Percentiles rank a stretch among this genome's conserved stretches.
Conservation (phyloP, 495 filamentous ascomycete genomes). For the Penicillium parvum region DNA sequence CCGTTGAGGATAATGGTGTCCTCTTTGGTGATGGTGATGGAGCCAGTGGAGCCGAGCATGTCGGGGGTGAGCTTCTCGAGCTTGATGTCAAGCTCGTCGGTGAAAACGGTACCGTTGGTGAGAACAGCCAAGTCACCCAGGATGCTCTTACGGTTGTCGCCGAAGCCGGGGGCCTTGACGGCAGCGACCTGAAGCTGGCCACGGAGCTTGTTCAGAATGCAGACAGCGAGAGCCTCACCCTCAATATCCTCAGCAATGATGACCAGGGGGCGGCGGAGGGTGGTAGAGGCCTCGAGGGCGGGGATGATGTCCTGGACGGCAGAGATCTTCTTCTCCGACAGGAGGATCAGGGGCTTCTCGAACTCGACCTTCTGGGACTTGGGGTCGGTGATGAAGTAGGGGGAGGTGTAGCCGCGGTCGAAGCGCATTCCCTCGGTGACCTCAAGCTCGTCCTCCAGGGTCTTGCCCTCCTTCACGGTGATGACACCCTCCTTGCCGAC, state of each 20-base stretch:
- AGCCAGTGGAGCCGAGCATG: conserved; percentile 93
- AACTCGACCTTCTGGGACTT: conserved; percentile 99
- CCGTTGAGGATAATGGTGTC: conserved; percentile 99
- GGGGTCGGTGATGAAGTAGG: conserved; percentile 99
- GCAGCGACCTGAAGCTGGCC: conserved; percentile 97
- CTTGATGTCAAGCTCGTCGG: conserved; percentile 96
- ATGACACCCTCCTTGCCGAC: conserved; percentile 99
- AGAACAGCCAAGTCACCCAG: conserved; percentile 92
- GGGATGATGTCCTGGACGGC: conserved; percentile 97
- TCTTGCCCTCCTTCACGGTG: conserved; percentile 99
- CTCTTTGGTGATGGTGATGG: conserved; percentile 99
- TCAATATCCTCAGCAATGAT: conserved; percentile 99
- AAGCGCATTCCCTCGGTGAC: conserved; percentile 99
- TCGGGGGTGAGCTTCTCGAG: conserved; percentile 95
- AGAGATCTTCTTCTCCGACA: conserved; percentile 99
- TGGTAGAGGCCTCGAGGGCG: conserved; percentile 92
- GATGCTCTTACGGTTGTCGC: conserved; percentile 99
- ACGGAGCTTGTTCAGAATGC: conserved; percentile 99
- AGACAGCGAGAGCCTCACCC: conserved; percentile 95
- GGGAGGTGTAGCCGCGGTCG: conserved; percentile 95
- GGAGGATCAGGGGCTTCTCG: conserved; percentile 96
- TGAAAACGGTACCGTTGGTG: conserved; percentile 96
- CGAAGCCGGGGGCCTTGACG: conserved; percentile 98
- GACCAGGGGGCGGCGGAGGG: conserved; percentile 88
- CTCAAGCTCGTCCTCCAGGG: conserved; percentile 94